These are phyloP conservation scores for Candida endomychidarum DNA, from an alignment of 805 yeast species.

Conservation along the genomic window DNA sequence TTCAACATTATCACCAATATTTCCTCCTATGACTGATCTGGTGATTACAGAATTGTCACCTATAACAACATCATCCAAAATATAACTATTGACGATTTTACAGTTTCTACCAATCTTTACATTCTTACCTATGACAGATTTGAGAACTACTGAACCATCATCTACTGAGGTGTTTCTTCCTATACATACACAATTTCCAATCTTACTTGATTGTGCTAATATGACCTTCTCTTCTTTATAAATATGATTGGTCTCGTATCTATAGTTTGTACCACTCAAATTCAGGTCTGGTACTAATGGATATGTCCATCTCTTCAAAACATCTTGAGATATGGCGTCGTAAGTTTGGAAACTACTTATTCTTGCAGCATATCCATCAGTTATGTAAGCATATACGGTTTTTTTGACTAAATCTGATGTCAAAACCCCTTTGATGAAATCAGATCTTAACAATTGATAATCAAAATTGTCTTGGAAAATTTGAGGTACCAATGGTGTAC, in stretches of 20 bases:
- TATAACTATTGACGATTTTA: constrained; percentile 66
- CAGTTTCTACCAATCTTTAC: constrained; percentile 84
- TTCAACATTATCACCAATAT: constrained; percentile 51
- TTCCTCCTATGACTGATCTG: constrained; percentile 70
- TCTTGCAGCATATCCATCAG: constrained; percentile 82
- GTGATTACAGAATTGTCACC: constrained; percentile 61
- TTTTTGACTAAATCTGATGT: constrained; percentile 88
- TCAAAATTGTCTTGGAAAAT: constrained; percentile 96
- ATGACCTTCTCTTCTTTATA: constrained; percentile 89
- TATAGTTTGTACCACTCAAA: constrained; percentile 67
- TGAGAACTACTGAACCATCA: constrained; percentile 62
- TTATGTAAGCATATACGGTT: constrained; percentile 83
- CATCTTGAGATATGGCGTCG: constrained; percentile 86
- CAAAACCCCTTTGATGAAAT: constrained; percentile 87
- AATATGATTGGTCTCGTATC: constrained; percentile 80
- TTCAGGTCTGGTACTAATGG: constrained; percentile 90
- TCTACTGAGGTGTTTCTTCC: constrained; percentile 79
- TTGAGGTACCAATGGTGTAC: constrained; percentile 92
- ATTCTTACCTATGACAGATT: constrained; percentile 81
- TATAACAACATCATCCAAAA: constrained; percentile 82
- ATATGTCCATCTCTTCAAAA: constrained; percentile 87
- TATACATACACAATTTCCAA: constrained; percentile 77
- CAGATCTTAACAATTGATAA: constrained; percentile 81
- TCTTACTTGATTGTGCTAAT: constrained; percentile 87
- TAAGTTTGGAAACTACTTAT: constrained; percentile 96